These are phyloP conservation scores for Furcasterigmium sp. DNA, from an alignment of 2,329 filamentous ascomycete species.

Conservation along the genomic window DNA sequence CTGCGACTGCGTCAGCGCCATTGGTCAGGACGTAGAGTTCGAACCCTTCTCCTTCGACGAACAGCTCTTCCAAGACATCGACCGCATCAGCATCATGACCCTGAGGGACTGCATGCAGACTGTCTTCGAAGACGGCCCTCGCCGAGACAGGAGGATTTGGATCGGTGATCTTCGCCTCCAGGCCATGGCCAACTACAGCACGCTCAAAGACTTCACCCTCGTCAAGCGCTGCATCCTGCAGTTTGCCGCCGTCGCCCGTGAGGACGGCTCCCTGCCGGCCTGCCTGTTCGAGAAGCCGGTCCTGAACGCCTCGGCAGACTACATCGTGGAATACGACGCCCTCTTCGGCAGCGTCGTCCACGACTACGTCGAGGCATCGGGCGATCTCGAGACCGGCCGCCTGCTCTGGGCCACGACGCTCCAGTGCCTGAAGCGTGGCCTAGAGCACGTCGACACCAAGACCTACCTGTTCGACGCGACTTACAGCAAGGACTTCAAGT, in stretches of 20 bases:
- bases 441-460: constrained; percentile 17
- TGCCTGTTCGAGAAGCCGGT: constrained; percentile 26
- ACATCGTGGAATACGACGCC: constrained; percentile 30
- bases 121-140: constrained; percentile 30
- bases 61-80: constrained; percentile 18
- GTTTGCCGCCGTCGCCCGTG: constrained; percentile 24
- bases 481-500: constrained; percentile 19
- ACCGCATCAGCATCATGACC: constrained; percentile 23
- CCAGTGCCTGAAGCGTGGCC: constrained; percentile 18
- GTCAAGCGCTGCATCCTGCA: constrained; percentile 28
- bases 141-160: constrained; percentile 30
- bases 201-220: constrained; percentile 24
- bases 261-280: constrained; percentile 25
- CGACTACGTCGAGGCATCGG: constrained; percentile 24
- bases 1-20: constrained; percentile 21
- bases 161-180: constrained; percentile 29
- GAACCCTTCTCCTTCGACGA: constrained; percentile 12
- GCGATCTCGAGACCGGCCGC: constrained; percentile 19
- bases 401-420: constrained; percentile 24
- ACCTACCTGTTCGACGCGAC: constrained; percentile 14
- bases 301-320: constrained; percentile 22
- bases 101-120: constrained; percentile 32
- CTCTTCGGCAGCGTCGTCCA: constrained; percentile 24
- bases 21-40: constrained; percentile 13
- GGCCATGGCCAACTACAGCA: constrained; percentile 28